These are phyloP conservation scores for Tolypocladium guangdongense DNA, from an alignment of 2,329 filamentous ascomycete genomes.

Conservation along the genomic window DNA sequence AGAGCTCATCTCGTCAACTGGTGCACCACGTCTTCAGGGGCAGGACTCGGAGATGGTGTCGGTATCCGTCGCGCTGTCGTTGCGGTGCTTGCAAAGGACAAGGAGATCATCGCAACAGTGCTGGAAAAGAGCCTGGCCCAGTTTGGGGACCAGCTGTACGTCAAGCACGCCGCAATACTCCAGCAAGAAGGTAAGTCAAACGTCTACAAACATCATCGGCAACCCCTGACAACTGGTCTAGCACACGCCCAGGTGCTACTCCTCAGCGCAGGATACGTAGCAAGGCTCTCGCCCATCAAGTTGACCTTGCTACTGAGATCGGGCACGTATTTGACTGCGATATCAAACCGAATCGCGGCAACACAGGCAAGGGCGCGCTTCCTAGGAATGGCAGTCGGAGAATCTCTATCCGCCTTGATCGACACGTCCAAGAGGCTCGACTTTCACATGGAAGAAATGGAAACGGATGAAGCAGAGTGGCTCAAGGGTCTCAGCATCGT, in stretches of 20 bases:
- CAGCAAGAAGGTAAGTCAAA: constrained; percentile 66
- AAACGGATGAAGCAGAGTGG: constrained; percentile 61
- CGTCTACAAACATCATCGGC: background rate
- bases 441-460: constrained; percentile 74
- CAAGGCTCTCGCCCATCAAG: constrained; percentile 53
- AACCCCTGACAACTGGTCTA: constrained; percentile 26
- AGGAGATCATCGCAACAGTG: constrained; percentile 39
- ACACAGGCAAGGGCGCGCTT: constrained; percentile 67
- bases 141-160: constrained; percentile 80
- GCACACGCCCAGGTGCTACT: constrained; percentile 72
- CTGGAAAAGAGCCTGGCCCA: constrained; percentile 59
- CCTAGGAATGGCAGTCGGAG: constrained; percentile 80
- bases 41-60: constrained; percentile 52
- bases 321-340: constrained; percentile 59
- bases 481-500: constrained; percentile 57
- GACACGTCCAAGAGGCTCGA: constrained; percentile 63
- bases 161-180: constrained; percentile 71
- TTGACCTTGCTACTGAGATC: constrained; percentile 61
- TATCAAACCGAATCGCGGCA: constrained; percentile 76
- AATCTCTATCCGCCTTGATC: constrained; percentile 52
- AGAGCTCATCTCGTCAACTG: constrained; percentile 49
- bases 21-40: constrained; percentile 53
- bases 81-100: constrained; percentile 42
- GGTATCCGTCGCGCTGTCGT: constrained; percentile 57
- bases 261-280: constrained; percentile 64